Evolutionary conservation across 306 rosid species (phyloP).

Genomic region (Pyrus betulifolia): DNA sequence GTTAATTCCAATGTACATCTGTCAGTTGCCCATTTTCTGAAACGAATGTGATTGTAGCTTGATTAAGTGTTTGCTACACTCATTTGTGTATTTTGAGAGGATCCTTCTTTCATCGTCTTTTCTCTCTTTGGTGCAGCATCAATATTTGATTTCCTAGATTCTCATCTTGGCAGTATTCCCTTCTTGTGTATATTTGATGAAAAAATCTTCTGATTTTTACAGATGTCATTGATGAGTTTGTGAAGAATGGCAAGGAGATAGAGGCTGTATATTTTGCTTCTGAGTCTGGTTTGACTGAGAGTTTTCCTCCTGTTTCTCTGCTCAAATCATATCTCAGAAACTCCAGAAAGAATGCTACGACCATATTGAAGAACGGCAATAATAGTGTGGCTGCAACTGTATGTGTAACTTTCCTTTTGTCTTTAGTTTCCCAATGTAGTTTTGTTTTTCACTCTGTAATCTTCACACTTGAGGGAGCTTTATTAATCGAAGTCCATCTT

Average conservation of each 20-base stretch:
- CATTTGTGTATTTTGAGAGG: constrained; percentile 15
- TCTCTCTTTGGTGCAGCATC: neutral
- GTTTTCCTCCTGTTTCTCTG: constrained; percentile 49
- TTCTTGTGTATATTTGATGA: neutral
- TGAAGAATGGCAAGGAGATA: constrained; percentile 64
- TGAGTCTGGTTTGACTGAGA: constrained; percentile 69
- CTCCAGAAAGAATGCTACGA: constrained; percentile 42
- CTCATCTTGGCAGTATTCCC: neutral
- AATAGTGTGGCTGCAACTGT: constrained; percentile 50
- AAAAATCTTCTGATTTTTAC: constrained; percentile 19
- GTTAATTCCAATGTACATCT: neutral
- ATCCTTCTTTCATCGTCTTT: neutral
- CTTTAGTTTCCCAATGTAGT: neutral
- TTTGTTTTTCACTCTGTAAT: neutral
- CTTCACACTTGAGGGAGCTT: constrained; percentile 1
- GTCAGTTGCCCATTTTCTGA: neutral
- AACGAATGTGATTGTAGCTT: neutral
- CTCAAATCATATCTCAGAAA: constrained; percentile 52
- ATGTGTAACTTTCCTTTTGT: constrained; percentile 19
- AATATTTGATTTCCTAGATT: neutral
- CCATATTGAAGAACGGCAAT: constrained; percentile 40
- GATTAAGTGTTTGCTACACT: neutral
- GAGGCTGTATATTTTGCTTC: constrained; percentile 85
- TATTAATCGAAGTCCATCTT: constrained; percentile 18
- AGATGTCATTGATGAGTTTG: constrained; percentile 69